Conservation (phyloP, 441 rosid genomes). For the Erysimum pusillum region DNA sequence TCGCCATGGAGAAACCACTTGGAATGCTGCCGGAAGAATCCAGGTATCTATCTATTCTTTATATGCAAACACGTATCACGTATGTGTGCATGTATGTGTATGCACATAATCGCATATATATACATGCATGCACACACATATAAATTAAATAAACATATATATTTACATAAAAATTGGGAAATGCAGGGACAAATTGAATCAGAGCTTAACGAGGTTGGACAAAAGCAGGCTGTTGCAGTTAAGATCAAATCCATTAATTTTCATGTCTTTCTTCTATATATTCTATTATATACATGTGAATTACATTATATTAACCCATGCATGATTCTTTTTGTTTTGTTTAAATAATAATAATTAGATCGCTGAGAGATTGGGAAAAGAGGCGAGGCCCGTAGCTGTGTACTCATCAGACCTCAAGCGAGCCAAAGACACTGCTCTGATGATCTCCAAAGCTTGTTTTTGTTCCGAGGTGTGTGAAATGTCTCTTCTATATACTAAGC, state of each 20-base stretch:
- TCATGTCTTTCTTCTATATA: not conserved
- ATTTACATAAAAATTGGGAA: constrained; percentile 7
- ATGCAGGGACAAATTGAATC: constrained; percentile 70
- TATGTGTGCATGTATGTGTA: not conserved
- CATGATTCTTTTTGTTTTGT: not conserved
- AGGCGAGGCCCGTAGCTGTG: constrained; percentile 47
- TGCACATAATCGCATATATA: not conserved
- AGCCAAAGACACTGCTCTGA: constrained; percentile 57
- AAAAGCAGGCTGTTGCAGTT: constrained; percentile 60
- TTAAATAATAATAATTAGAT: constrained; percentile 42
- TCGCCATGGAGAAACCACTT: constrained; percentile 71
- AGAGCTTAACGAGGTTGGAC: constrained; percentile 67
- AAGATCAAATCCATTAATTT: constrained; percentile 41
- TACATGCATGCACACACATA: not conserved
- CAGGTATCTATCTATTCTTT: constrained; percentile 48
- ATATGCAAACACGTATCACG: not conserved
- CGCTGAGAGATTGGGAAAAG: constrained; percentile 55
- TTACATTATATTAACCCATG: not conserved
- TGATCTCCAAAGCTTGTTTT: constrained; percentile 48
- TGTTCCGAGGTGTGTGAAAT: constrained; percentile 40
- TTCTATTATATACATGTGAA: not conserved
- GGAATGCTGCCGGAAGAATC: constrained; percentile 72
- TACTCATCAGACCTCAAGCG: constrained; percentile 61
- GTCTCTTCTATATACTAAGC: not conserved
- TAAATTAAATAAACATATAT: not conserved